Conservation (phyloP, 1,139 yeast species). For the Meyerozyma athensensis region DNA sequence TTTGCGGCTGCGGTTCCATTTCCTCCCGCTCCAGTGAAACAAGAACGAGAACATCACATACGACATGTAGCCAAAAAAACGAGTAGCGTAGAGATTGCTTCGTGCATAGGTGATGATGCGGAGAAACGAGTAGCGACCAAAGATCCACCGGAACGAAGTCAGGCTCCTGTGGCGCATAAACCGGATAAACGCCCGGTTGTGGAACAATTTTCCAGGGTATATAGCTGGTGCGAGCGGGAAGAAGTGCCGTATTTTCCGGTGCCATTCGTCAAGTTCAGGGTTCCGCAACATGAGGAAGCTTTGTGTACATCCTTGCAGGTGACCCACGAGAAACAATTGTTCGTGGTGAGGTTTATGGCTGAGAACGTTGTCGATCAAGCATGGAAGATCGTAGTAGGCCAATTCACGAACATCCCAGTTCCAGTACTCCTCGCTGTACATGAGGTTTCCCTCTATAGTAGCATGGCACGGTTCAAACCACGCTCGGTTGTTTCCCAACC, state of each 20-base stretch:
- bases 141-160: constrained; percentile 39
- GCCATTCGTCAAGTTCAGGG: constrained; percentile 25
- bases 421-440: constrained; percentile 57
- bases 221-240: constrained; percentile 87
- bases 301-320: constrained; percentile 93
- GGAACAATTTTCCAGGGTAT: constrained; percentile 72
- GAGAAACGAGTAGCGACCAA: constrained; percentile 59
- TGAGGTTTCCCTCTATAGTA: constrained; percentile 28
- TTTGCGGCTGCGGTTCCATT: constrained; percentile 61
- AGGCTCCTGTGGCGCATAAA: constrained; percentile 45
- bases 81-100: constrained; percentile 36
- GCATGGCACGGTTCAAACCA: constrained; percentile 71
- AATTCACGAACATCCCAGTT: constrained; percentile 84
- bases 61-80: constrained; percentile 56
- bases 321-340: constrained; percentile 66
- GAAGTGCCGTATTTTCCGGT: constrained; percentile 57
- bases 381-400: constrained; percentile 73
- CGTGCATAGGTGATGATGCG: constrained; percentile 55
- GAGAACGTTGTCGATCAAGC: constrained; percentile 61
- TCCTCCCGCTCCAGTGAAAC: constrained; percentile 77
- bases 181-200: constrained; percentile 51
- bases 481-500: constrained; percentile 91
- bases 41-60: constrained; percentile 78
- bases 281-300: constrained; percentile 54
- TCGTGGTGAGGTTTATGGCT: constrained; percentile 33